phyloP scores from a whole-genome alignment of 352 stramenopile species.

The Phytophthora megakarya region DNA sequence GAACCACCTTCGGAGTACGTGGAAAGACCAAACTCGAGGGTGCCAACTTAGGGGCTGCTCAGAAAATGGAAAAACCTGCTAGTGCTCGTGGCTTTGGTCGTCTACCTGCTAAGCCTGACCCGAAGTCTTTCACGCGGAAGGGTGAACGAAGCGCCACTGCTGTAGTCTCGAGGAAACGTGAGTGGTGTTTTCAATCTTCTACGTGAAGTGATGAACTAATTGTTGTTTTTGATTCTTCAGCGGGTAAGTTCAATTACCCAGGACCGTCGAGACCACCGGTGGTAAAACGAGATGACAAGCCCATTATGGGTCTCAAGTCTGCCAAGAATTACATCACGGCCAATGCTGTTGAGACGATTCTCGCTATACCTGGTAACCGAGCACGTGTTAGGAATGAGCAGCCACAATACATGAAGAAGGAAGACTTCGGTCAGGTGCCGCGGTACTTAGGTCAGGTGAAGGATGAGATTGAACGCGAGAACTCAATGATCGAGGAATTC shows the following conservation, averaged over 20 bases:
- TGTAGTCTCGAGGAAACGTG: constrained; percentile 53
- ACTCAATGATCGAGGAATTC: constrained; percentile 93
- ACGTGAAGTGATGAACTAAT: not conserved
- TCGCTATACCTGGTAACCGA: constrained; percentile 71
- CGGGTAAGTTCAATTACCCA: constrained; percentile 71
- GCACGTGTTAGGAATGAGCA: constrained; percentile 62
- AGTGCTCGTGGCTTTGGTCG: constrained; percentile 73
- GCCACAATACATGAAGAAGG: constrained; percentile 86
- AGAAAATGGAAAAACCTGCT: constrained; percentile 45
- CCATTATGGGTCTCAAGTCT: constrained; percentile 92
- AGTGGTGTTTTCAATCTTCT: constrained; percentile 13
- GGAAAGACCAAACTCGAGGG: constrained; percentile 74
- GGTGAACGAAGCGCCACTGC: constrained; percentile 56
- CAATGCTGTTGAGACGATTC: constrained; percentile 94
- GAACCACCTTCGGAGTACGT: constrained; percentile 86
- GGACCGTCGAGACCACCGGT: constrained; percentile 69
- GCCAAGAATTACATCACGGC: constrained; percentile 94
- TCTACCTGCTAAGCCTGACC: constrained; percentile 63
- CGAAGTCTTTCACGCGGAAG: constrained; percentile 76
- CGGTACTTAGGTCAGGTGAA: constrained; percentile 92
- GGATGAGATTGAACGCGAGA: constrained; percentile 92
- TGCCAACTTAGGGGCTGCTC: constrained; percentile 61
- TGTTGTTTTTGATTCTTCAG: constrained; percentile 33
- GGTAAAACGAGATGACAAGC: constrained; percentile 87
- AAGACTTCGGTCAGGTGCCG: constrained; percentile 93